A percentile compares a stretch with the other conserved stretches of the same genome.
Conservation (phyloP, 2,329 filamentous ascomycete species). For the Colletotrichum paranaense region DNA sequence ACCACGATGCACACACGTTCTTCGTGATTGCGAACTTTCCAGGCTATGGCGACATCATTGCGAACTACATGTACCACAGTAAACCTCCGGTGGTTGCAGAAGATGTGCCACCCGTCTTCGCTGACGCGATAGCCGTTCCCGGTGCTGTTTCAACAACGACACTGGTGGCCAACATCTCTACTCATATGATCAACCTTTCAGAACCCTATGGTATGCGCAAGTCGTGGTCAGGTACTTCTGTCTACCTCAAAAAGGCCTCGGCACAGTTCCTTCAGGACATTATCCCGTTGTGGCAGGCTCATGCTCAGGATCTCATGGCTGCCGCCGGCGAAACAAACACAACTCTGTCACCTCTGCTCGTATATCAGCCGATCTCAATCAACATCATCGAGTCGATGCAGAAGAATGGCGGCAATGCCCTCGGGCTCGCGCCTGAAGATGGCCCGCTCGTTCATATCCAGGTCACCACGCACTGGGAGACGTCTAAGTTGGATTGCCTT, state of each 20-base stretch:
- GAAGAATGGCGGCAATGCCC: conserved; percentile 53
- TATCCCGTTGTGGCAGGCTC: conserved; percentile 40
- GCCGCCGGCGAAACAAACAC: conserved; percentile 25
- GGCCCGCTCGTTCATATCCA: conserved; percentile 48
- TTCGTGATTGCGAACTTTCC: conserved; percentile 33
- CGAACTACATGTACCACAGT: conserved; percentile 36
- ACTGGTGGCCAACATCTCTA: conserved; percentile 40
- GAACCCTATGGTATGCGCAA: conserved; percentile 41
- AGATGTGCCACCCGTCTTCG: conserved; percentile 39
- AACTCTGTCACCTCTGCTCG: conserved; percentile 38
- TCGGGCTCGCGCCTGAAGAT: conserved; percentile 50
- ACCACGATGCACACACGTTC: conserved; percentile 39
- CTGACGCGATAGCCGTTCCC: conserved; percentile 38
- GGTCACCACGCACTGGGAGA: conserved; percentile 40
- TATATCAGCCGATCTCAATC: conserved; percentile 53
- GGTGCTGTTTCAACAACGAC: conserved; percentile 38
- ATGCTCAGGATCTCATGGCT: conserved; percentile 31
- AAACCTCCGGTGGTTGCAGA: conserved; percentile 21
- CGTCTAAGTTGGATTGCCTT: conserved; percentile 42
- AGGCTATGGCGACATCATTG: conserved; percentile 21
- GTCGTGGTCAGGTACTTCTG: neutral
- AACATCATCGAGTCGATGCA: conserved; percentile 45
- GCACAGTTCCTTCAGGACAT: conserved; percentile 41
- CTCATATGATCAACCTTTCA: conserved; percentile 39
- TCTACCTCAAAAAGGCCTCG: conserved; percentile 3